Percentiles rank a stretch among this genome's conserved stretches.
Conservation (phyloP, 2,329 filamentous ascomycete genomes). For the Curvularia verruculosa region DNA sequence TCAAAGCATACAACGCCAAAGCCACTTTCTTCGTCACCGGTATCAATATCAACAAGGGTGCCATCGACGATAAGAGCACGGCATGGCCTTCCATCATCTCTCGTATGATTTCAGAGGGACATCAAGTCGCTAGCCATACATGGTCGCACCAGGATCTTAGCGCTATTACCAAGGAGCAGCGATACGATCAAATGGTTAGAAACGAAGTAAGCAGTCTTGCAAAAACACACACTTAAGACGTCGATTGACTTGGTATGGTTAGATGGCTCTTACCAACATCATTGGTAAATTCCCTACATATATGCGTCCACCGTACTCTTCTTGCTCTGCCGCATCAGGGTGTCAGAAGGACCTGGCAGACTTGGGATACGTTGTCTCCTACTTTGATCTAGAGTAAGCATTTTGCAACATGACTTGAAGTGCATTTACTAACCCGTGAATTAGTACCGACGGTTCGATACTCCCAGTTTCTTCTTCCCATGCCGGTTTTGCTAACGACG, state of each 20-base stretch:
- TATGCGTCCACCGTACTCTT: conserved; percentile 57
- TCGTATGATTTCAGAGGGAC: conserved; percentile 60
- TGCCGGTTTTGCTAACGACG: conserved; percentile 41
- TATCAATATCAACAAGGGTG: conserved; percentile 61
- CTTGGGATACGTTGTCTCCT: conserved; percentile 65
- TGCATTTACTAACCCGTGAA: background rate
- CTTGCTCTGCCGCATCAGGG: conserved; percentile 48
- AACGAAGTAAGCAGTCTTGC: conserved; percentile 46
- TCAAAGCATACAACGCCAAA: conserved; percentile 63
- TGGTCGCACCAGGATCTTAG: conserved; percentile 61
- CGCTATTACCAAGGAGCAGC: conserved; percentile 50
- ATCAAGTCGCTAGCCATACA: conserved; percentile 66
- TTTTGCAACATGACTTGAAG: background rate
- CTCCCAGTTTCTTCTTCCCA: background rate
- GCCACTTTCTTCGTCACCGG: conserved; percentile 72
- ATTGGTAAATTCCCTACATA: conserved; percentile 62
- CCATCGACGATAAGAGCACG: conserved; percentile 56
- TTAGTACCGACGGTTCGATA: conserved; percentile 48
- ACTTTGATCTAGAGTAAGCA: conserved; percentile 61
- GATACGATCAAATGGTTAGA: conserved; percentile 58
- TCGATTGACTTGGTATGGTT: background rate
- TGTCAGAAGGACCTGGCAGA: conserved; percentile 47
- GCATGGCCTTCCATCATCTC: conserved; percentile 59
- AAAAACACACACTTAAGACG: background rate
- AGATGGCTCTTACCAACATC: conserved; percentile 60